Evolutionary conservation across 1,284 basidiomycete species (phyloP).

Genomic region (Singerocomus inundabilis): DNA sequence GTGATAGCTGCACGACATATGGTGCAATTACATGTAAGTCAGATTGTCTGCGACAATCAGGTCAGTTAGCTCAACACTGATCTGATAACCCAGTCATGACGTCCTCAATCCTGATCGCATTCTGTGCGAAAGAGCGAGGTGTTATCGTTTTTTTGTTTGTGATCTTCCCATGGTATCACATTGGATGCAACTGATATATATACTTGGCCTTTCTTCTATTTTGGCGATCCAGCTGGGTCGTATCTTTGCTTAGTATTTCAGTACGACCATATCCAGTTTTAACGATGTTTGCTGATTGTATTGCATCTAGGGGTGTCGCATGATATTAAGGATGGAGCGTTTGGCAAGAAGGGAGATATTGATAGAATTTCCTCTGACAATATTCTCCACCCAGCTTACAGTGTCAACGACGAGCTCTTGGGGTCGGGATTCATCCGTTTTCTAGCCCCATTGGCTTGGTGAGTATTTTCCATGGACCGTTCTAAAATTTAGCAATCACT

Average conservation of each 20-base stretch:
- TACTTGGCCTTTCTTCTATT: background rate
- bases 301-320: constrained; percentile 17
- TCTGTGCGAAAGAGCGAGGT: constrained; percentile 5
- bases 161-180: background rate
- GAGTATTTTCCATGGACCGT: too few relatives aligned
- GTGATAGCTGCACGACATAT: background rate
- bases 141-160: constrained; percentile 20
- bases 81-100: constrained; percentile 5
- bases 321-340: constrained; percentile 25
- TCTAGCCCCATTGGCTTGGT: too few relatives aligned
- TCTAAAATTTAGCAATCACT: too few relatives aligned
- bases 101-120: background rate
- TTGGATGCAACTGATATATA: constrained; percentile 6
- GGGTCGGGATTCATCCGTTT: too few relatives aligned
- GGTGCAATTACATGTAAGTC: constrained; percentile 9
- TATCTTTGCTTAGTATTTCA: constrained; percentile 10
- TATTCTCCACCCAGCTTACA: constrained; percentile 16
- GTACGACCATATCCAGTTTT: constrained; percentile 9
- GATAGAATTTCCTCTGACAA: background rate
- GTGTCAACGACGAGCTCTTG: too few relatives aligned
- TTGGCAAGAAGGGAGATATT: constrained; percentile 9
- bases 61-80: constrained; percentile 1
- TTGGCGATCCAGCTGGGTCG: constrained; percentile 15
- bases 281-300: background rate
- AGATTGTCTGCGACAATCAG: background rate